Percentiles rank a stretch among this genome's conserved stretches.
phyloP scores from a whole-genome alignment of 176 grass and related monocot genomes.

The Musa acuminata region DNA sequence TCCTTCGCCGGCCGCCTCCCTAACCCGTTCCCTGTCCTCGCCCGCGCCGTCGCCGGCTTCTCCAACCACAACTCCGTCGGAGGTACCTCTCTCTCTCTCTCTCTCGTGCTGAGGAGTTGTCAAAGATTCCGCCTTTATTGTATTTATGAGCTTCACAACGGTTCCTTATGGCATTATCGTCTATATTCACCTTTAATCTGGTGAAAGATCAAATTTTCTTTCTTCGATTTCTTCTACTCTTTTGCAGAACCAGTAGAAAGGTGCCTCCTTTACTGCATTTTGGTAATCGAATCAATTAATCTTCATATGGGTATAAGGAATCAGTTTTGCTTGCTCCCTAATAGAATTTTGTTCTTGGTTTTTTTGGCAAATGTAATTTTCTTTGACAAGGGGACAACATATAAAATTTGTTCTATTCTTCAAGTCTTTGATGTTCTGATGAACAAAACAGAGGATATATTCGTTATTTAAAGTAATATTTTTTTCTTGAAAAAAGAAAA shows the following conservation, averaged over 20 bases:
- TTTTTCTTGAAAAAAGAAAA: too few relatives aligned
- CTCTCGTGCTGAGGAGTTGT: too few relatives aligned
- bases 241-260: not conserved
- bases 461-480: too few relatives aligned
- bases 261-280: not conserved
- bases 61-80: conserved; percentile 97
- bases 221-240: too few relatives aligned
- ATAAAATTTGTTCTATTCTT: not conserved
- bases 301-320: too few relatives aligned
- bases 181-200: not conserved
- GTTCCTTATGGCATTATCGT: not conserved
- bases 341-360: too few relatives aligned
- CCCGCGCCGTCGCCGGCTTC: conserved; percentile 70
- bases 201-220: not conserved
- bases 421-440: not conserved
- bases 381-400: too few relatives aligned
- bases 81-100: conserved; percentile 28
- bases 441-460: too few relatives aligned
- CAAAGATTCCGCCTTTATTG: not conserved
- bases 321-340: too few relatives aligned
- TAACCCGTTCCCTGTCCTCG: conserved; percentile 41
- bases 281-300: too few relatives aligned
- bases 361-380: too few relatives aligned
- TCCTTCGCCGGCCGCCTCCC: conserved; percentile 5
- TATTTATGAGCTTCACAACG: not conserved